Percentiles rank a stretch among this genome's conserved stretches.
phyloP scores from a whole-genome alignment of 345 rosid species.

The Hibiscus trionum region DNA sequence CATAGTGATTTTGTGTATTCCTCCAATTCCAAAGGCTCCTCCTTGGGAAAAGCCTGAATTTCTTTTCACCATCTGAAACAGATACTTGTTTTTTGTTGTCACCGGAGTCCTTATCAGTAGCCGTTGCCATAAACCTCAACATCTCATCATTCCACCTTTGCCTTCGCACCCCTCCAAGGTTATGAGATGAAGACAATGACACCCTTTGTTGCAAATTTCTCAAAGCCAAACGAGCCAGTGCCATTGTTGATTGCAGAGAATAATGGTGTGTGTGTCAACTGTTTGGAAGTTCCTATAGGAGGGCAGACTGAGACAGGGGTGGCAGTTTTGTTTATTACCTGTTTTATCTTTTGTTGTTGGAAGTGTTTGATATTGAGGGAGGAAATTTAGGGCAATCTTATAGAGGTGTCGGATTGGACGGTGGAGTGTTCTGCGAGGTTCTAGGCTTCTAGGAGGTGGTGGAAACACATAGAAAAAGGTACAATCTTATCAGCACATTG shows the following conservation, averaged over 20 bases:
- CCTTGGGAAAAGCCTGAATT: slow-evolving; percentile 30
- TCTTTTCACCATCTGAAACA: slow-evolving; percentile 27
- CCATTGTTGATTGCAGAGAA: slow-evolving; percentile 27
- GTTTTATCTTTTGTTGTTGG: background rate
- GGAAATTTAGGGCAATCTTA: background rate
- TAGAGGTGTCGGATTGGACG: background rate
- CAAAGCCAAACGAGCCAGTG: slow-evolving; percentile 53
- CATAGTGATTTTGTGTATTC: slow-evolving; percentile 28
- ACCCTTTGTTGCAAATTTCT: slow-evolving; percentile 40
- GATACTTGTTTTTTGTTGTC: slow-evolving; percentile 29
- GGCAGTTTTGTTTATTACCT: no score
- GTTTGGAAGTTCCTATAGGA: background rate
- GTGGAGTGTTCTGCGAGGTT: background rate
- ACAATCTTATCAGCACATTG: background rate
- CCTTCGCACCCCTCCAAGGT: background rate
- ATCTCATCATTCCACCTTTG: slow-evolving; percentile 17
- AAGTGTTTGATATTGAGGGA: background rate
- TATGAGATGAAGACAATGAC: slow-evolving; percentile 19
- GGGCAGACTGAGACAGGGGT: background rate
- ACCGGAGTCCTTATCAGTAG: slow-evolving; percentile 8
- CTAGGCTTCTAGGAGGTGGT: background rate
- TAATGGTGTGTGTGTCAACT: background rate
- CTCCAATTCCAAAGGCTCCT: slow-evolving; percentile 64
- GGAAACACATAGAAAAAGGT: background rate
- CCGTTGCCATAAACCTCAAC: slow-evolving; percentile 35